These are phyloP conservation scores for Fusarium beomiforme DNA, from an alignment of 2,329 filamentous ascomycete species.

Conservation along the genomic window DNA sequence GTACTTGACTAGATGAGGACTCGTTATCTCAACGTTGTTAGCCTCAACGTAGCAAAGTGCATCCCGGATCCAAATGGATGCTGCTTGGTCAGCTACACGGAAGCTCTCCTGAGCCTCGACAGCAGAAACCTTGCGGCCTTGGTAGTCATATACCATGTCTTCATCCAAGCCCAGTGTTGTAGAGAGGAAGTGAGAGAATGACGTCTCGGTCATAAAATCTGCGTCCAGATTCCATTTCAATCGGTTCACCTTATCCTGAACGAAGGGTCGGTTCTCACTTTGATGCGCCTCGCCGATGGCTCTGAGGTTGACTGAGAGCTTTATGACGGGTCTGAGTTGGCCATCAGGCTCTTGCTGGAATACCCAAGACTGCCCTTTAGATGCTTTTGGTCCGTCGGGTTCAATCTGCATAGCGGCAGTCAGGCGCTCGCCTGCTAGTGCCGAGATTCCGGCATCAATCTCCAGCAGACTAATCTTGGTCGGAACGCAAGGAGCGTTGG, in stretches of 20 bases:
- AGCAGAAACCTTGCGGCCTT: neutral
- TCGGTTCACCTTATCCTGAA: neutral
- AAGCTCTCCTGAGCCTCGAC: neutral
- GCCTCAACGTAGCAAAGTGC: neutral
- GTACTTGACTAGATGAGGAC: conserved; percentile 5
- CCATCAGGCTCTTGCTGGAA: neutral
- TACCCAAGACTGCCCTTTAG: neutral
- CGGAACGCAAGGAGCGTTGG: conserved; percentile 5
- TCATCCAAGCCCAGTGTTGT: neutral
- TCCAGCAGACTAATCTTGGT: neutral
- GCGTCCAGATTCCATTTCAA: neutral
- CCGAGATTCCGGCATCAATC: neutral
- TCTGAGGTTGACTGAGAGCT: neutral
- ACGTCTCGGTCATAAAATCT: neutral
- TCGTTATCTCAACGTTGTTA: neutral
- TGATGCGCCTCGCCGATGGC: neutral
- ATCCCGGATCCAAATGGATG: conserved; percentile 4
- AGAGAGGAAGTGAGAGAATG: neutral
- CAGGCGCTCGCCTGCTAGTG: neutral
- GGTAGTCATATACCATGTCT: conserved; percentile 1
- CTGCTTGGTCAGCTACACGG: neutral
- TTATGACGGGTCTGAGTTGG: neutral
- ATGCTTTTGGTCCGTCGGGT: neutral
- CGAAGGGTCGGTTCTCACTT: neutral
- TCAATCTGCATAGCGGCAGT: conserved; percentile 9